Evolutionary conservation across 163 green algal genomes (phyloP).

Genomic region (Volvox carteri): DNA sequence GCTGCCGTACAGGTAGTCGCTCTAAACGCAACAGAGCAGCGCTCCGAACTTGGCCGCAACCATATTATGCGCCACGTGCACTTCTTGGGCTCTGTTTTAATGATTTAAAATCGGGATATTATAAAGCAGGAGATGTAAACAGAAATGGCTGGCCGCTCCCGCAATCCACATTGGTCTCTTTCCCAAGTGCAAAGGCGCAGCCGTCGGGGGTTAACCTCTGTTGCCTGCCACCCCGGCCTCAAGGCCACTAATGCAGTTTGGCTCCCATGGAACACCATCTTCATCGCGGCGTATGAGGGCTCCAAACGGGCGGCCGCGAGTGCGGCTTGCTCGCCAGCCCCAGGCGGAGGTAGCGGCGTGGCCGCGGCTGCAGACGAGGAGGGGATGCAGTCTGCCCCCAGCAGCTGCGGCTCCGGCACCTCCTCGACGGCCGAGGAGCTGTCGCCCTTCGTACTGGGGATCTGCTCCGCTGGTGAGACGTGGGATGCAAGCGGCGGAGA

Average conservation of each 20-base stretch:
- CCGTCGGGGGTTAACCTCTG: no score
- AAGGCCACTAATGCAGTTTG: constrained; percentile 87
- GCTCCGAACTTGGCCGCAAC: neutral
- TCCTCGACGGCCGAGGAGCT: constrained; percentile 19
- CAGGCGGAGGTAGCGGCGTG: no score
- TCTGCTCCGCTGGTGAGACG: constrained; percentile 63
- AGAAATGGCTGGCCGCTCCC: no score
- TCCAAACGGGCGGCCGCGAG: constrained; percentile 52
- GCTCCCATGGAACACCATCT: constrained; percentile 90
- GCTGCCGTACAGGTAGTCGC: neutral
- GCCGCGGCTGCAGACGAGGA: neutral
- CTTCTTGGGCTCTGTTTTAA: no score
- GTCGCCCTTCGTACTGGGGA: constrained; percentile 60
- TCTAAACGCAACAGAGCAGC: neutral
- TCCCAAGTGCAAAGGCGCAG: no score
- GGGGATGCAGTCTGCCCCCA: neutral
- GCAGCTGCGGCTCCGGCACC: neutral
- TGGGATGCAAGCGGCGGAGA: no score
- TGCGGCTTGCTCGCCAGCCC: neutral
- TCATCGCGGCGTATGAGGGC: constrained; percentile 83
- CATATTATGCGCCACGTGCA: no score
- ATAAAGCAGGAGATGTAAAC: no score
- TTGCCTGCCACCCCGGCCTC: no score
- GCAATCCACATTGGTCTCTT: no score
- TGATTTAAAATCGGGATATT: no score